These are phyloP conservation scores for Kluyveromyces sp. DNA, from an alignment of 1,139 yeast genomes.

Conservation along the genomic window DNA sequence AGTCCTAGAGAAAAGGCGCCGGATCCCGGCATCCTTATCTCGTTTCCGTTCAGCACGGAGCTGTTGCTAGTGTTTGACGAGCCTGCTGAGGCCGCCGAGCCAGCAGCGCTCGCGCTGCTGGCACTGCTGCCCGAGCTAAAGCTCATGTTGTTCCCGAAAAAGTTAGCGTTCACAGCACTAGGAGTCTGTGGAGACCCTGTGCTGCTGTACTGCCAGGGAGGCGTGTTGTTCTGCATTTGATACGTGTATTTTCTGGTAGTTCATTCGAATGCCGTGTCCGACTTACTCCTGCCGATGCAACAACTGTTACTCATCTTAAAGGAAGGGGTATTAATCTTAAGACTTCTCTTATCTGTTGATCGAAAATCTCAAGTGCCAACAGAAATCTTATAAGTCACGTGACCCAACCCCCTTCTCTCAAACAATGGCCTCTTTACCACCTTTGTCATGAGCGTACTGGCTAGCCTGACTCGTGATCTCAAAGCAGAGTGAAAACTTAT, in stretches of 20 bases:
- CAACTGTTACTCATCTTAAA: background rate
- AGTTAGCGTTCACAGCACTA: conserved; percentile 2
- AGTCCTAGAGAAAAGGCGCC: too few relatives aligned
- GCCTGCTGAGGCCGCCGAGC: background rate
- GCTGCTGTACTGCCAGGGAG: conserved; percentile 4
- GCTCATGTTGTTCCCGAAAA: background rate
- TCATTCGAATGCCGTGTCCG: background rate
- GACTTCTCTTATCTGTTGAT: too few relatives aligned
- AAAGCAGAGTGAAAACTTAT: too few relatives aligned
- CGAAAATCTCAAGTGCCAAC: background rate
- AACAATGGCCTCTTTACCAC: too few relatives aligned
- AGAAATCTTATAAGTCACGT: too few relatives aligned
- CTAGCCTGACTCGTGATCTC: too few relatives aligned
- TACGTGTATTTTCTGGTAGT: background rate
- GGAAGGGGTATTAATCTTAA: too few relatives aligned
- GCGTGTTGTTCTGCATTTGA: conserved; percentile 2
- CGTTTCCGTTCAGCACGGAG: too few relatives aligned
- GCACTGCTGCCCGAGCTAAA: conserved; percentile 3
- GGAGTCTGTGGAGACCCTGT: conserved; percentile 5
- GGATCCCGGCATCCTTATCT: too few relatives aligned
- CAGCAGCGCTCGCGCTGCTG: conserved; percentile 1
- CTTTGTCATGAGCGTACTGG: too few relatives aligned
- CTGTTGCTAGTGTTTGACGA: background rate
- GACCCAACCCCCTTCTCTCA: too few relatives aligned
- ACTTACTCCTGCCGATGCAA: background rate